Evolutionary conservation across 2,329 filamentous ascomycete genomes (phyloP).

Genomic region (Penicillium sp.): DNA sequence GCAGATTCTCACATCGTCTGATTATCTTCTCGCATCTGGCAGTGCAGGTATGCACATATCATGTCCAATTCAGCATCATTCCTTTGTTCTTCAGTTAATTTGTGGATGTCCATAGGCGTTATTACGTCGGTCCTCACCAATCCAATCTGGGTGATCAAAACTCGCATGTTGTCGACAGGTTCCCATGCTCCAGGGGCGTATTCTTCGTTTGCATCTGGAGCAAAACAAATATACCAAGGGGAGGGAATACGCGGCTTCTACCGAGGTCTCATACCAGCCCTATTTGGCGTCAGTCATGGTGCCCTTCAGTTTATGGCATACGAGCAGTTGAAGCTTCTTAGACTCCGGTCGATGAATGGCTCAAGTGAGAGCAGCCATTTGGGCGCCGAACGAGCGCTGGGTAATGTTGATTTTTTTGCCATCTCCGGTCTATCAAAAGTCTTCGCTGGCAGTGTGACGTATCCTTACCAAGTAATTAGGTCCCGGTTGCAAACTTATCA

Average conservation of each 20-base stretch:
- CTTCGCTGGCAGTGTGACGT: slow-evolving; percentile 83
- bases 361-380: slow-evolving; percentile 29
- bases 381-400: slow-evolving; percentile 44
- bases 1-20: slow-evolving; percentile 55
- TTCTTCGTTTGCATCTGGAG: slow-evolving; percentile 69
- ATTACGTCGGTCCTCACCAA: slow-evolving; percentile 83
- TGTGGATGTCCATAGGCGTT: slow-evolving; percentile 51
- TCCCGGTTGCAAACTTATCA: slow-evolving; percentile 87
- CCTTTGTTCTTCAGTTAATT: background rate
- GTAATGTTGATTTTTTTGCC: slow-evolving; percentile 73
- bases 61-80: background rate
- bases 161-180: slow-evolving; percentile 89
- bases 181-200: slow-evolving; percentile 74
- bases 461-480: slow-evolving; percentile 90
- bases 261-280: slow-evolving; percentile 75
- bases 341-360: slow-evolving; percentile 42
- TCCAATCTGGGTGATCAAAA: slow-evolving; percentile 97
- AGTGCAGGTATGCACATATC: slow-evolving; percentile 47
- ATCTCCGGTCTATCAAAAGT: slow-evolving; percentile 81
- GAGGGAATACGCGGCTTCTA: slow-evolving; percentile 84
- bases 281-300: slow-evolving; percentile 86
- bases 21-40: slow-evolving; percentile 79
- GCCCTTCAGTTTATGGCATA: slow-evolving; percentile 96
- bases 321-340: slow-evolving; percentile 67
- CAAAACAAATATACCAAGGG: slow-evolving; percentile 60